Conservation (phyloP, 2,329 filamentous ascomycete genomes). For the Cladosporium sp. region DNA sequence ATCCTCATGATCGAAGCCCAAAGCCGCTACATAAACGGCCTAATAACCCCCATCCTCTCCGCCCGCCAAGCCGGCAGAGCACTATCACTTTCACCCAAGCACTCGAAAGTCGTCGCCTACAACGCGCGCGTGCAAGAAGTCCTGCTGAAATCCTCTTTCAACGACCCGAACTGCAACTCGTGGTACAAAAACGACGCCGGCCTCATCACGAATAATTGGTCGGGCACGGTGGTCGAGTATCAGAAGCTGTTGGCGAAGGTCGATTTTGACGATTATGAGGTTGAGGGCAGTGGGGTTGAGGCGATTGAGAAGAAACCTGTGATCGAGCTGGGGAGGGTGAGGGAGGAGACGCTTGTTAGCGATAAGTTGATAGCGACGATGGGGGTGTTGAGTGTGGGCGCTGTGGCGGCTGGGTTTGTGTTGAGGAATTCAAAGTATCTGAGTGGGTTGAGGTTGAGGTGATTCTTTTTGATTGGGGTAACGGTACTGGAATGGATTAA, state of each 20-base stretch:
- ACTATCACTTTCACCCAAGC: constrained; percentile 49
- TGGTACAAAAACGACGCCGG: constrained; percentile 61
- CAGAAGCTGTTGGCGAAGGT: constrained; percentile 49
- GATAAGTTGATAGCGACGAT: constrained; percentile 40
- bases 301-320: constrained; percentile 38
- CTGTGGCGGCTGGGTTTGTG: constrained; percentile 38
- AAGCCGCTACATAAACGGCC: constrained; percentile 53
- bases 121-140: constrained; percentile 50
- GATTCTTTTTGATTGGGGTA: background rate
- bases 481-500: background rate
- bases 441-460: constrained; percentile 15
- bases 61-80: constrained; percentile 43
- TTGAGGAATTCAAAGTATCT: constrained; percentile 23
- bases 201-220: constrained; percentile 59
- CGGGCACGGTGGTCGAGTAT: constrained; percentile 55
- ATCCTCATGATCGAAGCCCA: constrained; percentile 65
- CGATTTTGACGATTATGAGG: constrained; percentile 48
- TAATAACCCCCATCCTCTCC: constrained; percentile 52
- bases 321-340: constrained; percentile 44
- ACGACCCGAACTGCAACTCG: constrained; percentile 54
- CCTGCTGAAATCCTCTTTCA: constrained; percentile 50
- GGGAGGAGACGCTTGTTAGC: constrained; percentile 47
- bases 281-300: constrained; percentile 37
- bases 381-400: constrained; percentile 39
- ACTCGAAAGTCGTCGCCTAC: constrained; percentile 42